Evolutionary conservation across 208 protist genomes (phyloP).

Genomic region (Trypanosoma rangeli): DNA sequence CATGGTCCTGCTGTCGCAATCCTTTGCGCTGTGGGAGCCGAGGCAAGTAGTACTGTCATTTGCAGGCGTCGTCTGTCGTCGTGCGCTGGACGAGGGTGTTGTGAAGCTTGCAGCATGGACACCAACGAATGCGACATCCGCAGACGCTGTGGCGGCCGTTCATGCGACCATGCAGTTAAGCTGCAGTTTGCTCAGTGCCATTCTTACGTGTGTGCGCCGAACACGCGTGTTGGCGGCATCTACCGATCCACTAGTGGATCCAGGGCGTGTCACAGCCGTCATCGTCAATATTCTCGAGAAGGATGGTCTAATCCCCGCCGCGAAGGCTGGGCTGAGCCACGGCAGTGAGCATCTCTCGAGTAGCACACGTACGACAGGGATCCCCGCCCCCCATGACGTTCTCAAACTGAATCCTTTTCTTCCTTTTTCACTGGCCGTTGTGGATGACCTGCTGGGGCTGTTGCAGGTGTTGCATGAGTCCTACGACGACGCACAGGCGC

Average conservation of each 20-base stretch:
- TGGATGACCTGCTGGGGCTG: constrained; percentile 34
- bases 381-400: not conserved
- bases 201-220: constrained; percentile 30
- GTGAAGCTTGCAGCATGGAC: constrained; percentile 36
- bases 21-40: constrained; percentile 50
- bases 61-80: constrained; percentile 24
- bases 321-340: constrained; percentile 15
- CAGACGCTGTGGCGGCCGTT: constrained; percentile 29
- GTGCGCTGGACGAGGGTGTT: constrained; percentile 34
- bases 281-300: constrained; percentile 31
- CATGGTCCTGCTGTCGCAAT: constrained; percentile 35
- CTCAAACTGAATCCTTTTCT: constrained; percentile 28
- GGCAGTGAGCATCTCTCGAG: constrained; percentile 4
- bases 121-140: constrained; percentile 32
- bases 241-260: constrained; percentile 29
- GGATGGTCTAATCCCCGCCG: constrained; percentile 35
- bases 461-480: constrained; percentile 32
- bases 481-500: constrained; percentile 29
- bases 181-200: constrained; percentile 28
- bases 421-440: constrained; percentile 28
- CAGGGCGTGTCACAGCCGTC: constrained; percentile 13
- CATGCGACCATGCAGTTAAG: constrained; percentile 32
- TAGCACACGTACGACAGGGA: not conserved
- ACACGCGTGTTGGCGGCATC: constrained; percentile 35
- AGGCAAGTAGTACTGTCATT: constrained; percentile 42